Base-by-base conservation (phyloP, 805 yeast species). In the Yamadazyma olivae region DNA sequence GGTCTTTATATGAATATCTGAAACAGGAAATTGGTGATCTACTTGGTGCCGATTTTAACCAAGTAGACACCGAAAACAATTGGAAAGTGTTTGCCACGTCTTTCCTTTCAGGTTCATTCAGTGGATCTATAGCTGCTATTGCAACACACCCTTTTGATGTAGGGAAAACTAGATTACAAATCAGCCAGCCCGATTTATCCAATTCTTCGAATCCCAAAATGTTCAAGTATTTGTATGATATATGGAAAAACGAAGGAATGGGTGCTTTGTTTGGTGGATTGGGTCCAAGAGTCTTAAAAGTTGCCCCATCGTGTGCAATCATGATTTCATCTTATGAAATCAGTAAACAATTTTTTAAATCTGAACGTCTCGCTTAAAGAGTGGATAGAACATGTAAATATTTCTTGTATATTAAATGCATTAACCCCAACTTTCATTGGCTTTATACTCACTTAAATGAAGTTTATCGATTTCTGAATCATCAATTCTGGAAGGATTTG, bases 271-370 rank as follows among this genome's bases (percentile, higher is more conserved):
- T 83, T 53, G 85, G 86, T 24, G 99, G 99, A 0, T 62, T 89
- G 25, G 67, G 77, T 2, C 98, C 98, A 0, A 73, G 99, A 45
- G 75, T 91, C 6, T 62, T 91, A 57, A 93, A 93, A 55, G 84
- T 93, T 18, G 96, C 97, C 0, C 98, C 99, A 8, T 81, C 96
- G 12, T 93, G 99, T 71, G 99, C 99, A 1, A 91, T 93, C 25
- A 93, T 93, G 99, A 89, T 93, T 30, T 87, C 97, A 9, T 83
- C 93, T 26, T 93, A 93, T 56, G 99, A 93, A 57, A 67, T 90
- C 29, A 84, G 95, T 18, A 93, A 93, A 59, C 76, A 77, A 42
- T 46, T 67, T 14, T 67, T 67, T 46, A 58, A 49, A 36, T 48
- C 23, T 20, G 23, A 7, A n/a, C n/a, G n/a, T n/a, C n/a, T n/a